A percentile compares a stretch with the other conserved stretches of the same genome.
phyloP scores from a whole-genome alignment of 225 moss, liverwort and hornwort species.

The Pleurozium schreberi region DNA sequence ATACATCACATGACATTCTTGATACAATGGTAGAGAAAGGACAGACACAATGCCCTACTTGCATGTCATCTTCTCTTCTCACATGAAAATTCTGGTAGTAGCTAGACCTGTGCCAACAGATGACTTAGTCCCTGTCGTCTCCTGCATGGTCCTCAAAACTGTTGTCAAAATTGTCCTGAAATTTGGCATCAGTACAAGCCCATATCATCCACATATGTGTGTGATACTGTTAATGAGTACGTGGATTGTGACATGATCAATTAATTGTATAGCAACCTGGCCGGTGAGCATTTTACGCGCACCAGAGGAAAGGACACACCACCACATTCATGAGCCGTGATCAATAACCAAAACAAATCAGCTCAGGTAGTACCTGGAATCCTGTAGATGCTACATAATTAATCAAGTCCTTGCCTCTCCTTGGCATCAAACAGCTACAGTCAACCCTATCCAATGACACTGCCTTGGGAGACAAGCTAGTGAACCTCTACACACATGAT shows the following conservation, averaged over 20 bases:
- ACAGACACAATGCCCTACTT: not conserved
- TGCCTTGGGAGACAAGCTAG: not conserved
- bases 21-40: not conserved
- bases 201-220: slow-evolving; percentile 22
- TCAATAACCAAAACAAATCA: not conserved
- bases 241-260: not conserved
- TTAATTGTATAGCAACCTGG: slow-evolving; percentile 4
- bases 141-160: slow-evolving; percentile 1
- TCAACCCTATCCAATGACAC: not conserved
- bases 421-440: not conserved
- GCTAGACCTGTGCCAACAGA: not conserved
- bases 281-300: not conserved
- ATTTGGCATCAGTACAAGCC: slow-evolving; percentile 4
- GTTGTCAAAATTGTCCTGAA: slow-evolving; percentile 17
- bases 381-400: not conserved
- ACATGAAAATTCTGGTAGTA: not conserved
- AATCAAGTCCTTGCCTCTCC: not conserved
- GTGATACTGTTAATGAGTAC: slow-evolving; percentile 24
- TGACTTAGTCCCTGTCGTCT: not conserved
- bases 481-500: not conserved
- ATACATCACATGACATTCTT: not conserved
- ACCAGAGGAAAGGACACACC: slow-evolving; percentile 7
- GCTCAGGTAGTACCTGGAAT: not conserved
- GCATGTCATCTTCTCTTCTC: not conserved
- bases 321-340: not conserved